Evolutionary conservation across 1,284 basidiomycete species (phyloP).

Genomic region (Pseudozyma sp.): DNA sequence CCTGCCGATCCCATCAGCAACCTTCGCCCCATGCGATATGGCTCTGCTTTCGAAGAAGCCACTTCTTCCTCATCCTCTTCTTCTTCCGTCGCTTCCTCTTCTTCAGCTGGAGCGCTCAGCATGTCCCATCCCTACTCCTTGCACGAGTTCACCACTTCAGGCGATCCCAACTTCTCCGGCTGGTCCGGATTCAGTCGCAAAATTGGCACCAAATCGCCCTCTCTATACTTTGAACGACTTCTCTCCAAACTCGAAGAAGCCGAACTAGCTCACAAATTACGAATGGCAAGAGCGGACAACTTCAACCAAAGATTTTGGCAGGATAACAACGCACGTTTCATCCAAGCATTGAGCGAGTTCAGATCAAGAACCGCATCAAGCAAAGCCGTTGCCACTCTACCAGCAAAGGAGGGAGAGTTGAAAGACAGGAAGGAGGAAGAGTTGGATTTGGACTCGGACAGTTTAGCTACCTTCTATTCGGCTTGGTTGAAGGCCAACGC

Average conservation of each 20-base stretch:
- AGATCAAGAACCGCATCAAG: slow-evolving; percentile 30
- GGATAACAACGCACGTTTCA: slow-evolving; percentile 66
- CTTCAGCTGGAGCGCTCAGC: slow-evolving; percentile 14
- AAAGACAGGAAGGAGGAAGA: slow-evolving; percentile 15
- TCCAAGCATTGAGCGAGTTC: slow-evolving; percentile 51
- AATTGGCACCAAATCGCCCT: slow-evolving; percentile 14
- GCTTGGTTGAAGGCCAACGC: slow-evolving; percentile 64
- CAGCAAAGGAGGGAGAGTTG: not conserved
- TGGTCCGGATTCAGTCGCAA: slow-evolving; percentile 2
- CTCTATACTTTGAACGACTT: slow-evolving; percentile 49
- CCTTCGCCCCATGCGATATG: slow-evolving; percentile 63
- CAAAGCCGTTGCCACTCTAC: slow-evolving; percentile 40
- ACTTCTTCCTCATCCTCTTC: slow-evolving; percentile 10
- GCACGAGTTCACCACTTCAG: slow-evolving; percentile 55
- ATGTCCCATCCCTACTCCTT: slow-evolving; percentile 63
- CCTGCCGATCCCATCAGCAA: slow-evolving; percentile 63
- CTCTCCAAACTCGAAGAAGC: slow-evolving; percentile 56
- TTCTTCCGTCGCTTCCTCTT: slow-evolving; percentile 5
- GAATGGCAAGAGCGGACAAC: slow-evolving; percentile 55
- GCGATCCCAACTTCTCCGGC: slow-evolving; percentile 14
- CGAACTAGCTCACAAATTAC: slow-evolving; percentile 58
- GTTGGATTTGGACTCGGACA: slow-evolving; percentile 40
- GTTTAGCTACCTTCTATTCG: slow-evolving; percentile 60
- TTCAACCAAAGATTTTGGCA: slow-evolving; percentile 68
- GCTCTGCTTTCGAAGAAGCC: slow-evolving; percentile 45